A percentile compares a stretch with the other conserved stretches of the same genome.
Evolutionary conservation across 805 yeast species (phyloP).

Genomic region (Kodamaea kakaduensis): DNA sequence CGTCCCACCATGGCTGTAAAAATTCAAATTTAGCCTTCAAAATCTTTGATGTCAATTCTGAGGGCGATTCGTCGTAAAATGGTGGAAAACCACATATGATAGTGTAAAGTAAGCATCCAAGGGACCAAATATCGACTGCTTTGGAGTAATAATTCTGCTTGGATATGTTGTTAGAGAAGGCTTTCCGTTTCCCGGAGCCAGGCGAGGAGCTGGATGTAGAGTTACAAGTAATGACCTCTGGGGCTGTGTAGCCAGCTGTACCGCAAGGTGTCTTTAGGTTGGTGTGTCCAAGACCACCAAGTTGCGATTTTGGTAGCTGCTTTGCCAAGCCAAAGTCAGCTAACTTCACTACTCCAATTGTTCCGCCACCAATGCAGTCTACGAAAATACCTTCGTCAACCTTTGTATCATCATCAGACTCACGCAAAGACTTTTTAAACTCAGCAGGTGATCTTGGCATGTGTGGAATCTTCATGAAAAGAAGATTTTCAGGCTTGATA

Average conservation of each 20-base stretch:
- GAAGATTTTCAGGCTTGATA: constrained; percentile 75
- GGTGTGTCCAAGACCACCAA: constrained; percentile 3
- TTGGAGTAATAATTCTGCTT: constrained; percentile 56
- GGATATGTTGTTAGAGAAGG: constrained; percentile 15
- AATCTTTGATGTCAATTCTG: constrained; percentile 61
- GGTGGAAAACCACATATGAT: constrained; percentile 73
- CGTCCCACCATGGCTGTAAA: constrained; percentile 87
- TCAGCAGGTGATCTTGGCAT: constrained; percentile 36
- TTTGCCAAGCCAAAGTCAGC: constrained; percentile 73
- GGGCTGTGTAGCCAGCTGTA: constrained; percentile 73
- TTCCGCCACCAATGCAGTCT: constrained; percentile 56
- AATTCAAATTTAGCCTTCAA: constrained; percentile 70
- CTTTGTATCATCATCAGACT: constrained; percentile 57
- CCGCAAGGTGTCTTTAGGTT: constrained; percentile 69
- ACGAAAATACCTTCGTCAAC: constrained; percentile 58
- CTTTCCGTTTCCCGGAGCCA: constrained; percentile 5
- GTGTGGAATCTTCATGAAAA: constrained; percentile 55
- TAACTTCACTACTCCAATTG: constrained; percentile 58
- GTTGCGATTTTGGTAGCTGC: constrained; percentile 30
- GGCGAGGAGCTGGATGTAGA: constrained; percentile 9
- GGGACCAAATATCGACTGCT: constrained; percentile 70
- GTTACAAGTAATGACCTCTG: constrained; percentile 54
- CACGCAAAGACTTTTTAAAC: constrained; percentile 30
- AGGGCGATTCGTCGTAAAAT: constrained; percentile 66
- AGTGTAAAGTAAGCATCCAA: constrained; percentile 68